Conservation (phyloP, 257 asterid species). For the Solanum bulbocastanum region DNA sequence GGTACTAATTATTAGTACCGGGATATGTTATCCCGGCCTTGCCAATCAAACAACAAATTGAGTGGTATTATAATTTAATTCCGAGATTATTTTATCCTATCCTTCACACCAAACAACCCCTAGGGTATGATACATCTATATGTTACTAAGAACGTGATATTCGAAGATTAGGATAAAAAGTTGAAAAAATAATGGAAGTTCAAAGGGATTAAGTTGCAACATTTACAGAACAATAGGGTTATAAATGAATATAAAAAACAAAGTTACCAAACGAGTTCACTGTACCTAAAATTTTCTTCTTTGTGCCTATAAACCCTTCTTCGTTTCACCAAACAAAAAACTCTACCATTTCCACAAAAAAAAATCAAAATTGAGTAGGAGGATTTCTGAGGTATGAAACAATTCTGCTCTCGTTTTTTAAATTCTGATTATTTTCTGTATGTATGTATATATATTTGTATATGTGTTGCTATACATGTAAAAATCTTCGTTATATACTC, state of each 20-base stretch:
- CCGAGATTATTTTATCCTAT: no score
- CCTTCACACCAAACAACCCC: no score
- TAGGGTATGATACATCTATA: no score
- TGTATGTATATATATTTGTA: background rate
- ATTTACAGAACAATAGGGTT: background rate
- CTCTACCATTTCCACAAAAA: background rate
- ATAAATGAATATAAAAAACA: background rate
- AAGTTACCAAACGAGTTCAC: background rate
- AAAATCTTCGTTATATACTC: background rate
- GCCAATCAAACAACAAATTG: no score
- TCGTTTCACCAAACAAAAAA: background rate
- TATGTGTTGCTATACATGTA: background rate
- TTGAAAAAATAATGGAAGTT: background rate
- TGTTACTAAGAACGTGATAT: background rate
- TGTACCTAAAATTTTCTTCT: background rate
- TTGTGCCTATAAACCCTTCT: background rate
- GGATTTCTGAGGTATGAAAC: slow-evolving; percentile 3
- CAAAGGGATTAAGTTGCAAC: background rate
- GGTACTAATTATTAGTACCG: no score
- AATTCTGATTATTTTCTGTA: background rate
- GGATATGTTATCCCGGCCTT: no score
- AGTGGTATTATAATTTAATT: no score
- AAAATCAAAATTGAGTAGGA: background rate
- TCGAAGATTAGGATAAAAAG: background rate
- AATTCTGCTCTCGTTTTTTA: background rate